Evolutionary conservation across 2,329 filamentous ascomycete species (phyloP).

Genomic region (Canariomyces notabilis): DNA sequence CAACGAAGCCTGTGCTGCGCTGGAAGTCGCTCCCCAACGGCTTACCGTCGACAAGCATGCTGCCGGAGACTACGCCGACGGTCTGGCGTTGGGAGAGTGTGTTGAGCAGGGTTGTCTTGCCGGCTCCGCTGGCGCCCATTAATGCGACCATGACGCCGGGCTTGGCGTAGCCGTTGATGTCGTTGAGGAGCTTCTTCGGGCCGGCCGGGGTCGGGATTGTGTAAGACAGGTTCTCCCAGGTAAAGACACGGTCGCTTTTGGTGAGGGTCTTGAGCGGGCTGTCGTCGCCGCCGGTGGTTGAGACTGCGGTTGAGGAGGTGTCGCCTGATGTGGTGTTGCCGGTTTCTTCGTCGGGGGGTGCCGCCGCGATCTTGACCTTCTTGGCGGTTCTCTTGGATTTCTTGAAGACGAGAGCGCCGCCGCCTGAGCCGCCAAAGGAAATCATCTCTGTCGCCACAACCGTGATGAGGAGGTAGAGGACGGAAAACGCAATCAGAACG

Average conservation of each 20-base stretch:
- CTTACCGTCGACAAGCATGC: slow-evolving; percentile 64
- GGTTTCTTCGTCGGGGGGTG: slow-evolving; percentile 54
- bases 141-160: slow-evolving; percentile 75
- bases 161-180: slow-evolving; percentile 71
- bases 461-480: slow-evolving; percentile 70
- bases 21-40: slow-evolving; percentile 61
- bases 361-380: slow-evolving; percentile 7
- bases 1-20: slow-evolving; percentile 65
- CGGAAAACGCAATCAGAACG: slow-evolving; percentile 68
- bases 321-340: slow-evolving; percentile 26
- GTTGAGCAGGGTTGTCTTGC: slow-evolving; percentile 79
- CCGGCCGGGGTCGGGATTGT: slow-evolving; percentile 51
- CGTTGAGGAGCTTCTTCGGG: slow-evolving; percentile 40
- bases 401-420: slow-evolving; percentile 25
- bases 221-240: slow-evolving; percentile 66
- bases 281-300: slow-evolving; percentile 21
- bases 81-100: slow-evolving; percentile 65
- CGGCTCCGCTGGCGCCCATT: slow-evolving; percentile 76
- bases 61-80: slow-evolving; percentile 60
- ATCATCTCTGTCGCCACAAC: slow-evolving; percentile 65
- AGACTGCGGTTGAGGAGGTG: slow-evolving; percentile 19
- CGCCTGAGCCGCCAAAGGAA: slow-evolving; percentile 46
- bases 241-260: slow-evolving; percentile 48
- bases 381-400: slow-evolving; percentile 14
- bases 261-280: slow-evolving; percentile 12